These are phyloP conservation scores for Schizophyllum commune DNA, from an alignment of 1,284 basidiomycete genomes.

Conservation along the genomic window DNA sequence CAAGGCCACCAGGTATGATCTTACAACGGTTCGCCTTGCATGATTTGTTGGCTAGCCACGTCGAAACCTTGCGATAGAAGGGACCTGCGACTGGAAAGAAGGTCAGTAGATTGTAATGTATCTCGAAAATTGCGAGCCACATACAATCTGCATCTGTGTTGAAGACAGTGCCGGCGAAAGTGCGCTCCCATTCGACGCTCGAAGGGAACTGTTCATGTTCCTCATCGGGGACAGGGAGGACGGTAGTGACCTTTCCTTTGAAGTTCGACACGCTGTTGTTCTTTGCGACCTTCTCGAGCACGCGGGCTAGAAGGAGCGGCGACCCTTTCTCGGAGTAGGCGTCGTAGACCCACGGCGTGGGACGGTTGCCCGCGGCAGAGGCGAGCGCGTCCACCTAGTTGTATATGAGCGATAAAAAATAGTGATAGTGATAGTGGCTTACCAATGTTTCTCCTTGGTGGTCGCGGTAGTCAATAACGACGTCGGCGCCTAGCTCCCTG, in stretches of 20 bases:
- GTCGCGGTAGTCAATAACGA: background rate
- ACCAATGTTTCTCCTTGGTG: background rate
- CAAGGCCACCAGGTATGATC: background rate
- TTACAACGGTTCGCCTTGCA: background rate
- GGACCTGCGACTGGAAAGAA: conserved; percentile 1
- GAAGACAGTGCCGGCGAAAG: background rate
- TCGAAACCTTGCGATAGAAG: background rate
- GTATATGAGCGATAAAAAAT: background rate
- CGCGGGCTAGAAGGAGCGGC: background rate
- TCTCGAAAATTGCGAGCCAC: conserved; percentile 14
- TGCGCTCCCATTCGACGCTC: background rate
- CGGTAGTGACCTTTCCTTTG: conserved; percentile 46
- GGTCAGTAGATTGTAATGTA: conserved; percentile 1
- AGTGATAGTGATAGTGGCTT: background rate
- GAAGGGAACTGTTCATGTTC: background rate
- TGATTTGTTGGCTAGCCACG: background rate
- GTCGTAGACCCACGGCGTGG: background rate
- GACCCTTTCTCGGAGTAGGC: background rate
- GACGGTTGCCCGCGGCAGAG: background rate
- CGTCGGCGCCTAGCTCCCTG: background rate
- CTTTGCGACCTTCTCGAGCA: conserved; percentile 59
- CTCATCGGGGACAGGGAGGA: background rate
- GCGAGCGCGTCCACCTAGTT: background rate
- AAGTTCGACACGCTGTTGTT: background rate
- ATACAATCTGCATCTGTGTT: conserved; percentile 10